Evolutionary conservation across 306 rosid genomes (phyloP).

Genomic region (Cajanus cajan): DNA sequence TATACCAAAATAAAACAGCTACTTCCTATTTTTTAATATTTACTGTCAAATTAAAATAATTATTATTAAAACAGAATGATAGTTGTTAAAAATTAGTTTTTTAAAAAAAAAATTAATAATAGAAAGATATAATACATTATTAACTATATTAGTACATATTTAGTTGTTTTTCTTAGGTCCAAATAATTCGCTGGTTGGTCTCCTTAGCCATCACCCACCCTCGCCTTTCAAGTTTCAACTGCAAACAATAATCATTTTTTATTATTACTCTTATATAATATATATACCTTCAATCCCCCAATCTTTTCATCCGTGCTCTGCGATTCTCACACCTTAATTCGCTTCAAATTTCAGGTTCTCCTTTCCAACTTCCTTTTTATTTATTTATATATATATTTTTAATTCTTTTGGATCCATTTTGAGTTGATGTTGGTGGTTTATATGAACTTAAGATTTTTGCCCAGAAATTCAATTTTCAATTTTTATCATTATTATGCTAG

Average conservation of each 20-base stretch:
- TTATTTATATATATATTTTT: neutral
- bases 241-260: neutral
- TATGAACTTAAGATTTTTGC: neutral
- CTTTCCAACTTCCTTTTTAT: neutral
- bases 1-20: too few relatives aligned
- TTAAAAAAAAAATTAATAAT: too few relatives aligned
- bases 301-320: slow-evolving; percentile 1
- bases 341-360: slow-evolving; percentile 46
- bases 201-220: slow-evolving; percentile 8
- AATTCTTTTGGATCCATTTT: neutral
- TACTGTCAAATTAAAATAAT: too few relatives aligned
- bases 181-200: slow-evolving; percentile 16
- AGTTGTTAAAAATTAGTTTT: too few relatives aligned
- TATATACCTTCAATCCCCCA: neutral
- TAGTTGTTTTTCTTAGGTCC: neutral
- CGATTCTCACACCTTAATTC: slow-evolving; percentile 32
- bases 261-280: neutral
- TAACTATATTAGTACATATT: too few relatives aligned
- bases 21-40: too few relatives aligned
- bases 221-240: slow-evolving; percentile 7
- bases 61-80: too few relatives aligned
- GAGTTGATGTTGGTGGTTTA: neutral
- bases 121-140: too few relatives aligned
- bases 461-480: neutral
- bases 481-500: neutral